Conservation (phyloP, 164 flowering plant species). For the Chloranthus sessilifolius region DNA sequence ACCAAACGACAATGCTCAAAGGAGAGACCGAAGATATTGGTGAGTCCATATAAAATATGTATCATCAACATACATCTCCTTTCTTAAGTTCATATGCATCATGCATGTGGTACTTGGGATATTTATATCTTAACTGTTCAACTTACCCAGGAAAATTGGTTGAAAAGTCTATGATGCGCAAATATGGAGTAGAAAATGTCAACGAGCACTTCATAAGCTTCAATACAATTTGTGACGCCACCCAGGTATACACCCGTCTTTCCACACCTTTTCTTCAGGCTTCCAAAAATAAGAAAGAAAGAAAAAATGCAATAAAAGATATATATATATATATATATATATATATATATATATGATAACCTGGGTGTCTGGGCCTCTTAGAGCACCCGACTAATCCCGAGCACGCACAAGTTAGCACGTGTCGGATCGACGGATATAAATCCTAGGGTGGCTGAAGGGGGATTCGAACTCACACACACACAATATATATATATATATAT, state of each 20-base stretch:
- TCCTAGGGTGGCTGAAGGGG: too few relatives aligned
- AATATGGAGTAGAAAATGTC: slow-evolving; percentile 70
- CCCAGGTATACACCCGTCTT: slow-evolving; percentile 48
- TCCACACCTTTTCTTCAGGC: too few relatives aligned
- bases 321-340: too few relatives aligned
- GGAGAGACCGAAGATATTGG: slow-evolving; percentile 98
- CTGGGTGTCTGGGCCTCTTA: too few relatives aligned
- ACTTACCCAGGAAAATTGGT: slow-evolving; percentile 53
- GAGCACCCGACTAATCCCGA: too few relatives aligned
- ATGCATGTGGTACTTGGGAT: not conserved
- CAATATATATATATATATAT: too few relatives aligned
- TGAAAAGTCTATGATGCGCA: slow-evolving; percentile 78
- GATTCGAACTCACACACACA: too few relatives aligned
- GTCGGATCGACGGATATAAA: too few relatives aligned
- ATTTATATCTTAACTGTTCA: not conserved
- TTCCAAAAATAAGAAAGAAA: not conserved
- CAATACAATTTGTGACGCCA: slow-evolving; percentile 90
- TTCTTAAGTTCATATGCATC: not conserved
- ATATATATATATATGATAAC: too few relatives aligned
- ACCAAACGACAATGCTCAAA: slow-evolving; percentile 94
- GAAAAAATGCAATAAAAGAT: too few relatives aligned
- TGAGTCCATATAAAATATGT: slow-evolving; percentile 24
- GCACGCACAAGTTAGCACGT: too few relatives aligned
- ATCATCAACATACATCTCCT: not conserved
- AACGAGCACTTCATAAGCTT: slow-evolving; percentile 75